Evolutionary conservation across 2,329 filamentous ascomycete genomes (phyloP), one percentile per base, ranked within the genome.

Genomic region (Trichoderma sp.): DNA sequence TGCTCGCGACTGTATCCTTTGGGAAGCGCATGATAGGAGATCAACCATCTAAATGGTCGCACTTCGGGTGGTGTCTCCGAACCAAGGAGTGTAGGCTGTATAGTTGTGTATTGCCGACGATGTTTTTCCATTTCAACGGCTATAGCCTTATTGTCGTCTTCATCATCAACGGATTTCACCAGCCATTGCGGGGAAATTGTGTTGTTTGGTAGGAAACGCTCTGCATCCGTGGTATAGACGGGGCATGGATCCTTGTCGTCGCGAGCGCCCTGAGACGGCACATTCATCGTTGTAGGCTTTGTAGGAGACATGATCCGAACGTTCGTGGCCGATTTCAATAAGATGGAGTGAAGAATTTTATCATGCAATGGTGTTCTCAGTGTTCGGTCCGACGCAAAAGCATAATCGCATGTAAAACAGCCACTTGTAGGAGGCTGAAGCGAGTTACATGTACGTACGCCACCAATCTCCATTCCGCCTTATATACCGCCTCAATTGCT

Each of bases 1-100:
- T 49, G 14, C 24, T 16, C 37, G 30, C 7, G 1, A 8, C 30
- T 32, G 24, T 46, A 55, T 24, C 55, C 37, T 18, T 66, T 4
- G 5, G 51, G 37, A 39, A 39, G 37, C 14, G 14, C 37, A 39
- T 59, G 18, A 56, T 11, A 65, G 14, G 51, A 65, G 10, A 56
- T 30, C 2, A 65, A 32, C 61, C 61, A 65, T 28, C 61, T 39
- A 8, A 56, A 65, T 21, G 61, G 18, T 43, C 51, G 51, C n/a
- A 24, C 37, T 21, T n/a, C 11, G 18, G 34, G 61, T 7, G 49
- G 61, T 4, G 10, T 24, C 18, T 26, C 16, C 5, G 26, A 8
- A 10, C 2, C n/a, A 14, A 11, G 16, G 18, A 64, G 5, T 0
- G 43, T 28, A 30, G 26, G 18, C 16, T 24, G 14, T 7, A 34